Evolutionary conservation across 306 rosid species (phyloP).

Genomic region (Castanea sativa): DNA sequence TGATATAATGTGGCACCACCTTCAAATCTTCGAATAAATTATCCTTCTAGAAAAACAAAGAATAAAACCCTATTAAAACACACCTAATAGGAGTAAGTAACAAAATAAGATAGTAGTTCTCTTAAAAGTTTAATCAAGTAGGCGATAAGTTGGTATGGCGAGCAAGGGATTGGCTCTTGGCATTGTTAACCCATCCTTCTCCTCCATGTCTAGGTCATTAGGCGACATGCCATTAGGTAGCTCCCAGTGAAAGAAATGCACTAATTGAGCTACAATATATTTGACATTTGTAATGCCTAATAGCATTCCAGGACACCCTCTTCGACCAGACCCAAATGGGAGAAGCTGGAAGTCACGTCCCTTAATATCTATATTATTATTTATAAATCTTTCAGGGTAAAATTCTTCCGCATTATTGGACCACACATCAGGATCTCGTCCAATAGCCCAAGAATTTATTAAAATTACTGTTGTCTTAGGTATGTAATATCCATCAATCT

Average conservation of each 20-base stretch:
- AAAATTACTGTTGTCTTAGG: slow-evolving; percentile 27
- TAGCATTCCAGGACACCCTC: slow-evolving; percentile 43
- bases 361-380: slow-evolving; percentile 11
- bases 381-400: slow-evolving; percentile 37
- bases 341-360: slow-evolving; percentile 35
- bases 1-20: no score
- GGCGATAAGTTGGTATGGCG: slow-evolving; percentile 31
- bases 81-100: no score
- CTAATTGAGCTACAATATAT: slow-evolving; percentile 35
- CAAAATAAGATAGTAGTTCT: no score
- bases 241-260: slow-evolving; percentile 44
- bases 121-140: background rate
- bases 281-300: slow-evolving; percentile 30
- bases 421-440: slow-evolving; percentile 41
- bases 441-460: slow-evolving; percentile 36
- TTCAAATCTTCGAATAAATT: no score
- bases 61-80: no score
- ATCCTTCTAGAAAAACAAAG: no score
- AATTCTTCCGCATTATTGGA: slow-evolving; percentile 29
- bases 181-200: slow-evolving; percentile 34
- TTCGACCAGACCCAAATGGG: slow-evolving; percentile 47
- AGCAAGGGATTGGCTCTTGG: slow-evolving; percentile 31
- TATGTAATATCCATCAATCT: slow-evolving; percentile 33
- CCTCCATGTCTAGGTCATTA: slow-evolving; percentile 35
- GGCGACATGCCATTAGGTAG: slow-evolving; percentile 14